Evolutionary conservation across 768 basidiomycete species (phyloP).

Genomic region (Leccinellum luteum): DNA sequence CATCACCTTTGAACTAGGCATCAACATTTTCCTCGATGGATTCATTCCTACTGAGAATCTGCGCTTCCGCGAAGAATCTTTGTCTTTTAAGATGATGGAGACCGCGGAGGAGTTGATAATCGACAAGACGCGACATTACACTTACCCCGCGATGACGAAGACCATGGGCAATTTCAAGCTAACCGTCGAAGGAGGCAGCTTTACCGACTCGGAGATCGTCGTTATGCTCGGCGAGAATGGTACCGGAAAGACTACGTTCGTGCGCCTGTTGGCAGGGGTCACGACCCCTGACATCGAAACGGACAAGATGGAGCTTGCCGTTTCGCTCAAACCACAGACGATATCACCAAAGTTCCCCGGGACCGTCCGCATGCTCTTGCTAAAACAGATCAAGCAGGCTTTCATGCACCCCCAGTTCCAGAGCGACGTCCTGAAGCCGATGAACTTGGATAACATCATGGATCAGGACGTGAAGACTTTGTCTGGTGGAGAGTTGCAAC

Average conservation of each 20-base stretch:
- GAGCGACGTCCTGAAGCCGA: constrained; percentile 95
- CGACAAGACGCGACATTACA: constrained; percentile 86
- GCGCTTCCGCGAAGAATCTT: constrained; percentile 93
- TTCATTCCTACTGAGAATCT: constrained; percentile 98
- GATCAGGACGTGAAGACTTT: constrained; percentile 98
- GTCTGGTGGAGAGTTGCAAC: constrained; percentile 97
- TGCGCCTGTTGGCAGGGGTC: constrained; percentile 92
- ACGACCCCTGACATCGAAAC: constrained; percentile 75
- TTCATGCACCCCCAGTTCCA: constrained; percentile 99
- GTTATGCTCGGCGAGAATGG: constrained; percentile 99
- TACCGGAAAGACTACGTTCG: constrained; percentile 97
- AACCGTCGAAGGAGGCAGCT: constrained; percentile 83
- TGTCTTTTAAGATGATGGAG: constrained; percentile 97
- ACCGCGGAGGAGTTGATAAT: constrained; percentile 86
- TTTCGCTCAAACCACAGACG: constrained; percentile 98
- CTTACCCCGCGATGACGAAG: constrained; percentile 95
- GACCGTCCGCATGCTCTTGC: constrained; percentile 89
- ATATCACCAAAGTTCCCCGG: constrained; percentile 98
- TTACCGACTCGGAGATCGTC: constrained; percentile 99
- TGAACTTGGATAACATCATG: constrained; percentile 91
- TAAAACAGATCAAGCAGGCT: constrained; percentile 91
- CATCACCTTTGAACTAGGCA: constrained; percentile 50
- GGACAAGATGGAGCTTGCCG: constrained; percentile 75
- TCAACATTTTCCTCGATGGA: constrained; percentile 81
- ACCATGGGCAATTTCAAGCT: constrained; percentile 95